Evolutionary conservation across 768 basidiomycete species (phyloP).

Genomic region (Pulveroboletus sp.): DNA sequence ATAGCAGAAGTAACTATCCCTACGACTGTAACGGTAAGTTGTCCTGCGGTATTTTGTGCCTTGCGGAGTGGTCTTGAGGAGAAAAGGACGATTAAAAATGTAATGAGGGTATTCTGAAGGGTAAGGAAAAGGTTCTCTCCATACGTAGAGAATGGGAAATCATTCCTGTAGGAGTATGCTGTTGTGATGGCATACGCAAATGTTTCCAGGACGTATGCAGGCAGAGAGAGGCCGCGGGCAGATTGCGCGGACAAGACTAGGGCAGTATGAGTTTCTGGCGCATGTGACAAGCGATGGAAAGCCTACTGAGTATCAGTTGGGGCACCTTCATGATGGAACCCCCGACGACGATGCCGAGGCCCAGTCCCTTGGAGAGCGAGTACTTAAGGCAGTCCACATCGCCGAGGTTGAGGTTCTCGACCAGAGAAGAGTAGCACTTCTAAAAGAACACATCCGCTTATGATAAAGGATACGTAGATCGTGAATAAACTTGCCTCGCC

Average conservation of each 20-base stretch:
- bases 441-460: constrained; percentile 28
- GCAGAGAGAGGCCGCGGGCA: constrained; percentile 81
- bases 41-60: constrained; percentile 25
- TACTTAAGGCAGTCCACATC: constrained; percentile 88
- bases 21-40: constrained; percentile 29
- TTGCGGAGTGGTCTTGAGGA: constrained; percentile 31
- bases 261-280: not conserved
- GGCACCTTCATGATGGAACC: constrained; percentile 96
- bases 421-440: constrained; percentile 88
- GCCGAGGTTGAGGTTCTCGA: constrained; percentile 75
- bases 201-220: constrained; percentile 88
- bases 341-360: constrained; percentile 87
- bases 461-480: not conserved
- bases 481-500: constrained; percentile 53
- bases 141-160: constrained; percentile 94
- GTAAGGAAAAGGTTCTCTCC: constrained; percentile 96
- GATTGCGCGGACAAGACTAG: constrained; percentile 68
- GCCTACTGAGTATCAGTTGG: constrained; percentile 79
- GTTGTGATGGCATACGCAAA: constrained; percentile 85
- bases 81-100: constrained; percentile 77
- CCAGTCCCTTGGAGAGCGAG: constrained; percentile 86
- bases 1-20: constrained; percentile 33
- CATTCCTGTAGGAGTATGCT: constrained; percentile 78
- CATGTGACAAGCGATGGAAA: not conserved
- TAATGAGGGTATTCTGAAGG: constrained; percentile 83